Evolutionary conservation across 441 rosid genomes (phyloP), one percentile per base, ranked within the genome.

Genomic region (Omphalea diandra): DNA sequence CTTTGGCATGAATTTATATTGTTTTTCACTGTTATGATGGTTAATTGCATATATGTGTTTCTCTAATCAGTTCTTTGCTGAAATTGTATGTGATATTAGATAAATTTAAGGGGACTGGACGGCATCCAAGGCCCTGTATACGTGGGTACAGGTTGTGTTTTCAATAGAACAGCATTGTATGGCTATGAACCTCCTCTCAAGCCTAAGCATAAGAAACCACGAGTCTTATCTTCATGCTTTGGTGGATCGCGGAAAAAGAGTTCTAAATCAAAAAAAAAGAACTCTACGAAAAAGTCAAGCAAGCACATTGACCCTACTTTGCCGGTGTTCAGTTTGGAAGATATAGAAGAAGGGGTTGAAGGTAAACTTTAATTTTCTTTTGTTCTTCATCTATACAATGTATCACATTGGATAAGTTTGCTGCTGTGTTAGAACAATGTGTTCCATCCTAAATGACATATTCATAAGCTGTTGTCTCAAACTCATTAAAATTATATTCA

Each of bases 41-140:
- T 35, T 15, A 65, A 65, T 14, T 18, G n/a, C 20, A 36, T 20
- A 9, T 29, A 18, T 7, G 2, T 36, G 7, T 32, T 36, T 1
- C 1, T 62, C 27, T 46, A 17, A 29, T 24, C n/a, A 50, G 53
- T 32, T 36, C 10, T 52, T 47, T 67, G 33, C 35, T 63, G 50
- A 15, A 11, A 60, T 29, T 0, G 18, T 11, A 33, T 63, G 46
- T 24, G 9, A 56, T 61, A 41, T 31, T 67, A 84, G 88, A 85
- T 85, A 61, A 85, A 85, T 68, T 79, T 85, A 75, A 81, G 88
- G 75, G 88, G 88, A 26, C 56, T 74, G 70, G 88, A 85, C 57
- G 88, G 88, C 55, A 79, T 85, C 74, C 88, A 85, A 83, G 88
- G 88, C 32, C 88, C 88, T n/a, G 88, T 85, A 0, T 85, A 85